Conservation (phyloP, 176 grass and related monocot species). For the Avena eriantha region DNA sequence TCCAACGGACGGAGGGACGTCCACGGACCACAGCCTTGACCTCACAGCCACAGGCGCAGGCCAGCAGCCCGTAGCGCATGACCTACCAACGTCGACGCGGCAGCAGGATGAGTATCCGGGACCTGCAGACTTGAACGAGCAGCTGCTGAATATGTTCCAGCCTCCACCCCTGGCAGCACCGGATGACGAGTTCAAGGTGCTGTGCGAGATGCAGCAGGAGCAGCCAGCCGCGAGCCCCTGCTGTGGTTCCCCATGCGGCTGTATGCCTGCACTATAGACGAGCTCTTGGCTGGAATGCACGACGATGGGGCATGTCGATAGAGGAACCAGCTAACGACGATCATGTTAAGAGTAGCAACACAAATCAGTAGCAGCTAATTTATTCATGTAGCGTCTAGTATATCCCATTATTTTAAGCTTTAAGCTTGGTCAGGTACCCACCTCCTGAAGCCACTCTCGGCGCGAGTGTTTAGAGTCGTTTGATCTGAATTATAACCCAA, state of each 20-base stretch:
- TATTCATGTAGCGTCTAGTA: too few species aligned
- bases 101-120: background rate
- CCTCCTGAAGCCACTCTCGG: too few species aligned
- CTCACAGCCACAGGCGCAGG: background rate
- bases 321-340: background rate
- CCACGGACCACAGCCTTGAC: background rate
- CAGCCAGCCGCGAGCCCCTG: background rate
- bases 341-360: background rate
- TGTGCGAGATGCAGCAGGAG: background rate
- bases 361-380: background rate
- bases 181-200: background rate
- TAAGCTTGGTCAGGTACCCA: too few species aligned
- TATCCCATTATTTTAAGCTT: background rate
- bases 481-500: too few species aligned
- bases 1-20: background rate
- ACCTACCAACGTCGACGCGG: background rate
- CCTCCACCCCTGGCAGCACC: background rate
- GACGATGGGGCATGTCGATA: background rate
- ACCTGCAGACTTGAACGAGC: background rate
- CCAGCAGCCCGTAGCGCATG: background rate
- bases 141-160: background rate
- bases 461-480: too few species aligned
- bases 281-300: background rate
- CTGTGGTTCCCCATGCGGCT: background rate
- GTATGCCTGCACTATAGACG: background rate